Evolutionary conservation across 345 rosid genomes (phyloP).

Genomic region (Sonneratia caseolaris): DNA sequence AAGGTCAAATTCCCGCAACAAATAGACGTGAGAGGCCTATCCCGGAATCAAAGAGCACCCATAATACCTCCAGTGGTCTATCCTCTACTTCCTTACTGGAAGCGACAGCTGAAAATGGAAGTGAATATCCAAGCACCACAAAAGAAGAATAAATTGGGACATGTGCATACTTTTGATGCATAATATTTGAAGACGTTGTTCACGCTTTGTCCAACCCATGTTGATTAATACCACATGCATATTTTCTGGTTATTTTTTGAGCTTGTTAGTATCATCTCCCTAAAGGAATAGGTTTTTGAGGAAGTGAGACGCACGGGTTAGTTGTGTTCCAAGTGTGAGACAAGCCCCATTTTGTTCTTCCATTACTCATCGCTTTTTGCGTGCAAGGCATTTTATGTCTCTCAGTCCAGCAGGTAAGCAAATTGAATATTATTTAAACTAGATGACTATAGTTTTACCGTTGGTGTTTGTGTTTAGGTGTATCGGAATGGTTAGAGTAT

Average conservation of each 20-base stretch:
- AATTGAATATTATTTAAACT: too few relatives aligned
- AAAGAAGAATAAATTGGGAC: slow-evolving; percentile 35
- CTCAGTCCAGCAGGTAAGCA: too few relatives aligned
- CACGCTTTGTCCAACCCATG: neutral
- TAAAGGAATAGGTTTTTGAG: neutral
- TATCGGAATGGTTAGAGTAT: too few relatives aligned
- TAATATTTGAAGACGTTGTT: neutral
- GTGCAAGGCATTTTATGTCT: too few relatives aligned
- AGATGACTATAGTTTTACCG: too few relatives aligned
- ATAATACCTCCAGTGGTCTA: slow-evolving; percentile 22
- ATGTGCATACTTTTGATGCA: neutral
- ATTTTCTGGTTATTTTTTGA: neutral
- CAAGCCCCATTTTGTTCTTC: too few relatives aligned
- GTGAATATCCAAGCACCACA: slow-evolving; percentile 32
- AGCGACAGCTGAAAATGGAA: slow-evolving; percentile 27
- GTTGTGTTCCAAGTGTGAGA: too few relatives aligned
- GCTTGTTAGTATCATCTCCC: neutral
- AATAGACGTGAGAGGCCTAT: slow-evolving; percentile 27
- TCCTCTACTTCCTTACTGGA: slow-evolving; percentile 42
- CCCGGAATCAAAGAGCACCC: slow-evolving; percentile 23
- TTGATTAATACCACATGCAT: neutral
- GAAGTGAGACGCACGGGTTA: too few relatives aligned
- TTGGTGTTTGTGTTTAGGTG: too few relatives aligned
- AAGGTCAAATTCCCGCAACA: slow-evolving; percentile 48
- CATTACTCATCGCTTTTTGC: too few relatives aligned